These are phyloP conservation scores for Fraxinus paxiana DNA, from an alignment of 305 asterid genomes.

Conservation along the genomic window DNA sequence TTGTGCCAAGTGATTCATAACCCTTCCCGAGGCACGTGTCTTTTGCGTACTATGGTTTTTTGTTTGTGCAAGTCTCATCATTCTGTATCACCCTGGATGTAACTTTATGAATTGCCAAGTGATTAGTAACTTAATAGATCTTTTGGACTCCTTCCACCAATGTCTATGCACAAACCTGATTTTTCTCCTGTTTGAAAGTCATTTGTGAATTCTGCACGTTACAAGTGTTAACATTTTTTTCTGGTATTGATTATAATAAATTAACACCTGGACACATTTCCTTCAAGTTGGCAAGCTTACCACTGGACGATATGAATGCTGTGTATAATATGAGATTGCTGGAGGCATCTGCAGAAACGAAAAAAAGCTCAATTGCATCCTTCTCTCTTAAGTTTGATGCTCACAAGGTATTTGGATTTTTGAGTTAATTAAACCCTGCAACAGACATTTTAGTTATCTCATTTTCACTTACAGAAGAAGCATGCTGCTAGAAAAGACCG, in stretches of 20 bases:
- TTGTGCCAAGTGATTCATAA: not conserved
- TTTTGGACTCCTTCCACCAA: not conserved
- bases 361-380: conserved; percentile 64
- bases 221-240: not conserved
- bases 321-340: conserved; percentile 93
- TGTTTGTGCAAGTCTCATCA: not conserved
- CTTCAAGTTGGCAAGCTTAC: conserved; percentile 75
- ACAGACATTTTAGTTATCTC: not conserved
- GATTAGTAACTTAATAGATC: not conserved
- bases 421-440: conserved; percentile 9
- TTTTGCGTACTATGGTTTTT: not conserved
- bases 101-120: not conserved
- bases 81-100: not conserved
- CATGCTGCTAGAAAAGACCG: conserved; percentile 89
- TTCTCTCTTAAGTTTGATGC: conserved; percentile 92
- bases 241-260: not conserved
- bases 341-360: conserved; percentile 65
- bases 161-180: not conserved
- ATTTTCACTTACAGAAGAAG: conserved; percentile 55
- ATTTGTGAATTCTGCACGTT: not conserved
- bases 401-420: conserved; percentile 61
- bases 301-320: conserved; percentile 81
- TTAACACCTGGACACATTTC: conserved; percentile 20
- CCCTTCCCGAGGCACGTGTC: not conserved
- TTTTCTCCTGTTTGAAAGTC: not conserved